Evolutionary conservation across 208 protist genomes (phyloP).

Genomic region (Trichomonas vaginalis): DNA sequence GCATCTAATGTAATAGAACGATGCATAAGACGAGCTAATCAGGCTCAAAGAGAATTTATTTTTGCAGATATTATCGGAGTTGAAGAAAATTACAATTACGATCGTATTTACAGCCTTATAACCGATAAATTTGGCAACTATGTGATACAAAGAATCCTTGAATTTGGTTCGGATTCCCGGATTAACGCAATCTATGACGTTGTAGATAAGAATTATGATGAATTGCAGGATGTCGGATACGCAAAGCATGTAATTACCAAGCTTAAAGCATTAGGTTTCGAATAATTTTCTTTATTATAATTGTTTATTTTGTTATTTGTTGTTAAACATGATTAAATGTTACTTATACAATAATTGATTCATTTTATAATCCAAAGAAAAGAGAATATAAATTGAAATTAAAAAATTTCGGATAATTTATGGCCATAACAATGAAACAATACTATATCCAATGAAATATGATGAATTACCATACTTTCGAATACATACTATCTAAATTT

Average conservation of each 20-base stretch:
- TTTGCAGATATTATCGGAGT: not conserved
- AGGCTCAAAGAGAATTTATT: not conserved
- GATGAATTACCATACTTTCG: too few species aligned
- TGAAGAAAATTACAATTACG: not conserved
- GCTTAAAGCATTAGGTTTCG: not conserved
- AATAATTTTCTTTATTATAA: not conserved
- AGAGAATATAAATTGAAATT: too few species aligned
- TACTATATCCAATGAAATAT: too few species aligned
- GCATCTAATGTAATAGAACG: slow-evolving; percentile 95
- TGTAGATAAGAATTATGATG: not conserved
- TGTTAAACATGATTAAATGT: not conserved
- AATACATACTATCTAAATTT: too few species aligned
- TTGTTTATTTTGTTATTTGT: not conserved
- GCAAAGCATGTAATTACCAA: not conserved
- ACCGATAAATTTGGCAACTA: slow-evolving; percentile 88
- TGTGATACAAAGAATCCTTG: slow-evolving; percentile 90
- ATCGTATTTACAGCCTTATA: not conserved
- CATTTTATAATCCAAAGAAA: too few species aligned
- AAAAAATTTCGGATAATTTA: too few species aligned
- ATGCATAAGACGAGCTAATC: slow-evolving; percentile 36
- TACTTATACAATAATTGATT: too few species aligned
- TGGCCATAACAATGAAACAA: too few species aligned
- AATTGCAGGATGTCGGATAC: not conserved
- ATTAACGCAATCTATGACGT: not conserved
- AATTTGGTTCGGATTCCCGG: slow-evolving; percentile 56